Evolutionary conservation across 2,329 filamentous ascomycete species (phyloP).

Genomic region (Aureobasidium mangrovei): DNA sequence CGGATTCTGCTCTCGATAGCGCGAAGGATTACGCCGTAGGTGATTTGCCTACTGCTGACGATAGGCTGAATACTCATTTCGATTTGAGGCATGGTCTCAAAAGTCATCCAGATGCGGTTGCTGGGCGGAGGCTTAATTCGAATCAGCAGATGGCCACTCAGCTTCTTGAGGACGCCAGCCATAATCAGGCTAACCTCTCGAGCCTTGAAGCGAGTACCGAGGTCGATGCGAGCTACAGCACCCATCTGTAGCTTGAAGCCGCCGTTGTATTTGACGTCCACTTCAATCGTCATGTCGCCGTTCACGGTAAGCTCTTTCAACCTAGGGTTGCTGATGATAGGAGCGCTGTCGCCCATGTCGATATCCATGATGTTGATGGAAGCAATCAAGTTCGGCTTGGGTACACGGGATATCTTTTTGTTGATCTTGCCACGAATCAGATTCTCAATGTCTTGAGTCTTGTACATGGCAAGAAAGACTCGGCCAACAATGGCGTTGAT

Average conservation of each 20-base stretch:
- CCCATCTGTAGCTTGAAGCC: constrained; percentile 85
- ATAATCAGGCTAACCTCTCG: constrained; percentile 84
- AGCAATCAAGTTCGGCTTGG: constrained; percentile 82
- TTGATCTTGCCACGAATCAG: constrained; percentile 78
- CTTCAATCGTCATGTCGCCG: constrained; percentile 78
- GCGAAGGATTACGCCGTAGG: constrained; percentile 81
- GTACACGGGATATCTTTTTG: constrained; percentile 91
- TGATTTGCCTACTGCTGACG: constrained; percentile 90
- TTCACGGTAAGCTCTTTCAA: constrained; percentile 85
- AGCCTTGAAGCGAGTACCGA: constrained; percentile 80
- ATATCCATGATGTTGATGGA: constrained; percentile 75
- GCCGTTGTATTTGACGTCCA: constrained; percentile 80
- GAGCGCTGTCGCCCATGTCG: constrained; percentile 76
- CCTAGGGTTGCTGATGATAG: constrained; percentile 79
- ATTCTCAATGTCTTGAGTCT: constrained; percentile 70
- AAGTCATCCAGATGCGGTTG: constrained; percentile 93
- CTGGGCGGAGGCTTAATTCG: constrained; percentile 91
- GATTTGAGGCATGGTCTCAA: constrained; percentile 88
- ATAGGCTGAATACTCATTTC: constrained; percentile 93
- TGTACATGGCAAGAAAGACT: constrained; percentile 79
- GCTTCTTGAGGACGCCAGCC: constrained; percentile 71
- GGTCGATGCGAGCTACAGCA: constrained; percentile 84
- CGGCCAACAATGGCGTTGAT: constrained; percentile 85
- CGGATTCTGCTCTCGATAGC: constrained; percentile 94
- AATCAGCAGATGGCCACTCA: constrained; percentile 77